Evolutionary conservation across 129 eudicot species (phyloP).

Genomic region (Arctium minus): DNA sequence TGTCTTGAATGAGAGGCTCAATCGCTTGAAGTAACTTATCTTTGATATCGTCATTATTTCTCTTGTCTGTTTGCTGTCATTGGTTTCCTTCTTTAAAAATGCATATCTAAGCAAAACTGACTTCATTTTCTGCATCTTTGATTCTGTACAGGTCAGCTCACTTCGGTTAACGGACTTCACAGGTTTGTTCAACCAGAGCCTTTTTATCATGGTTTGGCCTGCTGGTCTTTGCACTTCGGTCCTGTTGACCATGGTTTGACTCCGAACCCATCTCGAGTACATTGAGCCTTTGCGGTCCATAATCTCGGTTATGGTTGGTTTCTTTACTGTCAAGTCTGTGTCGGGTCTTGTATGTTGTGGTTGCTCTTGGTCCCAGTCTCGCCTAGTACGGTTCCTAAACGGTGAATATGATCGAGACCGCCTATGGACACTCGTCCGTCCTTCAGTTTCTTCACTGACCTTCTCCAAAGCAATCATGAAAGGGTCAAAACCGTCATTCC

Average conservation of each 20-base stretch:
- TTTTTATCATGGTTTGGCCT: slow-evolving; percentile 30
- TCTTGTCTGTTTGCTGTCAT: slow-evolving; percentile 22
- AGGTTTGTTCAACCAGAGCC: slow-evolving; percentile 15
- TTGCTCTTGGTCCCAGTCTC: slow-evolving; percentile 11
- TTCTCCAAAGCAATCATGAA: slow-evolving; percentile 70
- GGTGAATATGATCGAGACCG: slow-evolving; percentile 69
- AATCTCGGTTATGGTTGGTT: slow-evolving; percentile 16
- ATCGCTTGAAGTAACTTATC: slow-evolving; percentile 37
- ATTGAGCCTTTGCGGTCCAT: slow-evolving; percentile 46
- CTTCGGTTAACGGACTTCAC: slow-evolving; percentile 27
- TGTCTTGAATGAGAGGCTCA: slow-evolving; percentile 50
- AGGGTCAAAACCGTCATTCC: slow-evolving; percentile 84
- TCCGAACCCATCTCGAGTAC: slow-evolving; percentile 50
- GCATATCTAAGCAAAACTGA: slow-evolving; percentile 55
- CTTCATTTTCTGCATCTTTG: slow-evolving; percentile 53
- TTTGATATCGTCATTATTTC: slow-evolving; percentile 30
- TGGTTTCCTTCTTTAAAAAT: slow-evolving; percentile 46
- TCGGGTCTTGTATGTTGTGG: background rate
- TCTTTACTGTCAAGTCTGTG: background rate
- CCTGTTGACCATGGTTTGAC: slow-evolving; percentile 39
- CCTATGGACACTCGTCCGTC: slow-evolving; percentile 43
- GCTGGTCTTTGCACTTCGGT: slow-evolving; percentile 22
- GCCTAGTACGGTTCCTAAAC: slow-evolving; percentile 13
- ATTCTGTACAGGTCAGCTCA: slow-evolving; percentile 23
- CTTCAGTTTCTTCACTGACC: slow-evolving; percentile 54